Evolutionary conservation across 2,329 filamentous ascomycete genomes (phyloP), one percentile per base, ranked within the genome.

Genomic region (Byssothecium circinans): DNA sequence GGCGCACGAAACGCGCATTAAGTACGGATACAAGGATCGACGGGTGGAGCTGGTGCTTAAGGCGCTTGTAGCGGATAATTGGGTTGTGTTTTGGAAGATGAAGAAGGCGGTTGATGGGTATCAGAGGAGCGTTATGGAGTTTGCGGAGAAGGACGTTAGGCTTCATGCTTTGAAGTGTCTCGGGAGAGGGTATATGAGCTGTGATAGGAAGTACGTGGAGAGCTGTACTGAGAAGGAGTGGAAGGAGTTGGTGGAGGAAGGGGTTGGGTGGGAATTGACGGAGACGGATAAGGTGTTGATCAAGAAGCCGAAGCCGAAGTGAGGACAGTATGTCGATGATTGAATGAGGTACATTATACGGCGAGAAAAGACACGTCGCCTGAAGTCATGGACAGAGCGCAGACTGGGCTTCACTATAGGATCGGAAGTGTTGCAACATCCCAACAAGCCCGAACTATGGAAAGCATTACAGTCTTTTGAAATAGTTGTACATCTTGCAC

Each of bases 121-220:
- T 70, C 82, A 87, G 68, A 81, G 86, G 30, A 83, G 84, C 46
- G 74, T 99, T 47, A 85, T 97, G 78, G 87, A 90, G 62, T 92
- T 85, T 76, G 88, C 89, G 8, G 88, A 89, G 58, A 81, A 84
- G 19, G 78, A 81, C n/a, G 79, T 96, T 64, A 79, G 87, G 57
- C 76, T 83, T 57, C 87, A 91, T 71, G 84, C 88, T 27, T 75
- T 97, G 58, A 95, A 96, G 75, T 94, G 91, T 67, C 81, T 97
- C 45, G 91, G 90, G 1, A 82, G 85, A 62, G 81, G 86, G 4
- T 99, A 99, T 69, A 73, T 96, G 55, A 82, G 75, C 17, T 85
- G 90, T 8, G 88, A 90, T 43, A 70, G 81, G 49, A 67, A 65
- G 3, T 89, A 86, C 68, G 72, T 96, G 41, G 88, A 94, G 72